These are phyloP conservation scores for Thraustochytrium striatum DNA, from an alignment of 352 stramenopile species.

Conservation along the genomic window DNA sequence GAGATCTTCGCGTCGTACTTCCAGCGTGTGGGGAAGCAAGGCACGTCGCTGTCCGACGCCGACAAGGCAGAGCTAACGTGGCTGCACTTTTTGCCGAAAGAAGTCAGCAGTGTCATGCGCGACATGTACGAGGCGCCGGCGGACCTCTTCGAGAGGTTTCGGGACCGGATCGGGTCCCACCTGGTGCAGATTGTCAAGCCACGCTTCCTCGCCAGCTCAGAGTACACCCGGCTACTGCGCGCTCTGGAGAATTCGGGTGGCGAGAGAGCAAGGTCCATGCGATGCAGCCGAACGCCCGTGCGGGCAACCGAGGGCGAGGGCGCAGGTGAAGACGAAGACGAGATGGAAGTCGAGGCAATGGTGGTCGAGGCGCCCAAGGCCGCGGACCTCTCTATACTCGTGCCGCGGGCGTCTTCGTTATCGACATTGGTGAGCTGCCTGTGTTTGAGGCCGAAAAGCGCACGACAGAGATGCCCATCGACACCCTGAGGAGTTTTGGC, in stretches of 20 bases:
- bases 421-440: too few species aligned
- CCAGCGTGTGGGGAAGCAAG: background rate
- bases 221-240: background rate
- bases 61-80: background rate
- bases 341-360: background rate
- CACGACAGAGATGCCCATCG: too few species aligned
- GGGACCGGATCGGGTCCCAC: background rate
- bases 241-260: too few species aligned
- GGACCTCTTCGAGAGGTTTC: background rate
- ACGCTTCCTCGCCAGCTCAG: constrained; percentile 28
- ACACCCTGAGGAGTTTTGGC: too few species aligned
- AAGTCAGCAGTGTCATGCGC: background rate
- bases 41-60: too few species aligned
- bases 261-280: background rate
- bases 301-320: background rate
- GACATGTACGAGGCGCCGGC: background rate
- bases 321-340: background rate
- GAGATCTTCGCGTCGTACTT: background rate
- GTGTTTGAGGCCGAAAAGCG: too few species aligned
- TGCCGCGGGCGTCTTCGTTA: background rate
- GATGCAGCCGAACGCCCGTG: background rate
- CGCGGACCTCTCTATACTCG: background rate
- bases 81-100: background rate
- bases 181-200: constrained; percentile 21
- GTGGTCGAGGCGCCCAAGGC: background rate